Conservation (phyloP, 2,329 filamentous ascomycete genomes). For the Lecanoromycetidae sp. region DNA sequence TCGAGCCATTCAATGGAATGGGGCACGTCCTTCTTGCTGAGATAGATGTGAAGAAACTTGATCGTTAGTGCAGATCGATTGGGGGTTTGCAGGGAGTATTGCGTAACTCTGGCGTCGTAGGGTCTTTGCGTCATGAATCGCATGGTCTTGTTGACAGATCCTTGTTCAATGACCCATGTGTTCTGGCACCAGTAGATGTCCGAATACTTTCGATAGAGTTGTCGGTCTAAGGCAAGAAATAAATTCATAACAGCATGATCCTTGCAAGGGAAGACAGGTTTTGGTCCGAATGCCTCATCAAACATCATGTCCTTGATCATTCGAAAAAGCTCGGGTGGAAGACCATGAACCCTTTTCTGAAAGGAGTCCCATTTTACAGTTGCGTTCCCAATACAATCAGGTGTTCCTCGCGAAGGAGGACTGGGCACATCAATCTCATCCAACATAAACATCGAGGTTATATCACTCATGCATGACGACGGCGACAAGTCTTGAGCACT, state of each 20-base stretch:
- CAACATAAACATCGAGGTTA: too few species aligned
- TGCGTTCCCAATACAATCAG: too few species aligned
- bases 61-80: slow-evolving; percentile 4
- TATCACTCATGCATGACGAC: too few species aligned
- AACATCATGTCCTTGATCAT: slow-evolving; percentile 8
- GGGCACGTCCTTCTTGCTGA: slow-evolving; percentile 3
- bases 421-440: too few species aligned
- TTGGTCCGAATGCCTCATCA: slow-evolving; percentile 7
- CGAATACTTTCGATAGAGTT: not conserved
- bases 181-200: slow-evolving; percentile 5
- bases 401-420: too few species aligned
- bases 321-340: slow-evolving; percentile 1
- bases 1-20: not conserved
- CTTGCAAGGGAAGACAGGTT: not conserved
- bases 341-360: not conserved
- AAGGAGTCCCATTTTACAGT: not conserved
- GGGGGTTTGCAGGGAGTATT: slow-evolving; percentile 1
- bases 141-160: slow-evolving; percentile 7
- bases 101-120: not conserved
- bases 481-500: too few species aligned
- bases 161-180: slow-evolving; percentile 6
- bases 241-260: not conserved
- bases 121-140: slow-evolving; percentile 7
- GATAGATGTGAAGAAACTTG: slow-evolving; percentile 1
- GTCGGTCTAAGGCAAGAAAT: slow-evolving; percentile 3